Evolutionary conservation across 768 basidiomycete genomes (phyloP).

Genomic region (Nidula microcarpa): DNA sequence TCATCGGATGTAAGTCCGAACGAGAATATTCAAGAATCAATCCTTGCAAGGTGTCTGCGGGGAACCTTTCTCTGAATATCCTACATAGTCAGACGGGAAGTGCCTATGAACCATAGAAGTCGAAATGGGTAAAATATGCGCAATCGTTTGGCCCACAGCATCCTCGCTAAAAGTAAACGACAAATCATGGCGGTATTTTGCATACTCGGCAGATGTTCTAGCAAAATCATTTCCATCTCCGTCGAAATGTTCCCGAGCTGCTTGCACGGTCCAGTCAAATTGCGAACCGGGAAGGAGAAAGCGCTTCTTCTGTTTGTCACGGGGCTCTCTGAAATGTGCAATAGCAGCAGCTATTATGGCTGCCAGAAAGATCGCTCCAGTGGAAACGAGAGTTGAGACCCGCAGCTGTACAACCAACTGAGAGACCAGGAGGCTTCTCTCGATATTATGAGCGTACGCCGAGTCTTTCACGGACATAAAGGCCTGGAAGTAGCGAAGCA

Average conservation of each 20-base stretch:
- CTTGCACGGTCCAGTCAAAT: conserved; percentile 8
- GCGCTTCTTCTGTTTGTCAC: neutral
- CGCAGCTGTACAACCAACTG: conserved; percentile 6
- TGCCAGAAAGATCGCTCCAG: conserved; percentile 1
- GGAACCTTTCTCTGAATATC: too few relatives aligned
- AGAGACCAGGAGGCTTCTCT: neutral
- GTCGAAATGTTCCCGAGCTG: conserved; percentile 3
- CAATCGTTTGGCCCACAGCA: neutral
- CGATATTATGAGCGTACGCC: conserved; percentile 1
- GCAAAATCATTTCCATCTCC: neutral
- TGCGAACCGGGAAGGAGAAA: conserved; percentile 6
- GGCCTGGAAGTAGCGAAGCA: conserved; percentile 11
- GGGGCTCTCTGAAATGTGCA: neutral
- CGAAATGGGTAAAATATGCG: too few relatives aligned
- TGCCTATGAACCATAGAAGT: too few relatives aligned
- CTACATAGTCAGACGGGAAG: too few relatives aligned
- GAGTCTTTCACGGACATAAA: conserved; percentile 9
- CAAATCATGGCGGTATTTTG: neutral
- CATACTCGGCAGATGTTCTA: neutral
- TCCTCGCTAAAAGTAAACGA: neutral
- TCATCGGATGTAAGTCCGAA: too few relatives aligned
- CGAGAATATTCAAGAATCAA: too few relatives aligned
- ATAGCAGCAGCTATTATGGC: neutral
- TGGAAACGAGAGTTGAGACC: conserved; percentile 2
- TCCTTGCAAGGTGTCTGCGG: too few relatives aligned